A percentile compares a stretch with the other conserved stretches of the same genome.
These are phyloP conservation scores for Phytopythium kandeliae DNA, from an alignment of 352 stramenopile species.

Conservation along the genomic window DNA sequence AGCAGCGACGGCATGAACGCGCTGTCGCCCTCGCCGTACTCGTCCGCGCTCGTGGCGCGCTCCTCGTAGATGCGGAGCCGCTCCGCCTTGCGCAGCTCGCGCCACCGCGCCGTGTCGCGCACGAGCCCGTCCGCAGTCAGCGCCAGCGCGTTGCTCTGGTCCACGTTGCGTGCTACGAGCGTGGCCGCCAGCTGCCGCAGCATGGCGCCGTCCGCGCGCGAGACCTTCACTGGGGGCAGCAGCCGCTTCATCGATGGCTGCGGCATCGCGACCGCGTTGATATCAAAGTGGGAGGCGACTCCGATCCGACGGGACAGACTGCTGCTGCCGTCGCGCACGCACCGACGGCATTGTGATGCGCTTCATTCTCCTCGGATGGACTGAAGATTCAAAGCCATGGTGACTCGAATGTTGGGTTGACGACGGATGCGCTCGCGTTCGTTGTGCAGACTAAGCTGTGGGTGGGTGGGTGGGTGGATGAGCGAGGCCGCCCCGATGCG, in stretches of 20 bases:
- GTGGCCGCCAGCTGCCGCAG: conserved; percentile 17
- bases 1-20: conserved; percentile 24
- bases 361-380: no score
- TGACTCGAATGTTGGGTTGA: no score
- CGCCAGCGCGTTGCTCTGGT: conserved; percentile 15
- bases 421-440: no score
- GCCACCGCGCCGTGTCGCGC: conserved; percentile 19
- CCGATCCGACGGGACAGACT: no score
- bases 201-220: conserved; percentile 13
- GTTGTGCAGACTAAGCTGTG: no score
- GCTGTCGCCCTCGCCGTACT: neutral
- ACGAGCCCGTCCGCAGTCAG: conserved; percentile 11
- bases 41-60: conserved; percentile 2
- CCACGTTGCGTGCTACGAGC: conserved; percentile 23
- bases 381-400: no score
- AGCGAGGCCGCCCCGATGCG: no score
- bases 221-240: conserved; percentile 15
- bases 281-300: no score
- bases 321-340: no score
- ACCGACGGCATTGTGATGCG: no score
- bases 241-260: conserved; percentile 8
- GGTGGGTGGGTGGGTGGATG: no score
- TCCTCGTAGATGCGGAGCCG: conserved; percentile 22
- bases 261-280: neutral
- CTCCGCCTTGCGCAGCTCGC: conserved; percentile 20